A percentile compares a stretch with the other conserved stretches of the same genome.
phyloP scores from a whole-genome alignment of 192 early-diverging fungal species.

The Linnemannia schmuckeri region DNA sequence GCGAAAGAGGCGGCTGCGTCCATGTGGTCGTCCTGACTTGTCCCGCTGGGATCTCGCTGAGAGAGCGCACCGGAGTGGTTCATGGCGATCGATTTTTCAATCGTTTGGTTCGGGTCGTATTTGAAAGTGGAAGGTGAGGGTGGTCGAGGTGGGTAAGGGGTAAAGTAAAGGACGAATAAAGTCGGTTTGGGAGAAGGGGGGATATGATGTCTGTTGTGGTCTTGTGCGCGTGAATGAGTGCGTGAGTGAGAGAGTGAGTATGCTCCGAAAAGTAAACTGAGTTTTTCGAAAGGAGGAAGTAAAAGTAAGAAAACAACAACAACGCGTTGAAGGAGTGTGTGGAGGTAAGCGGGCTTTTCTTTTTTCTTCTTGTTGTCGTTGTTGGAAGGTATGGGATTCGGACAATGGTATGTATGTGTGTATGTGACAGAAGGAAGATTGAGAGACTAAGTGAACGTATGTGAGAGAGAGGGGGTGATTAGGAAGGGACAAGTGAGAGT shows the following conservation, averaged over 20 bases:
- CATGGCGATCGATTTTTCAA: neutral
- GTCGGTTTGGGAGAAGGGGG: no score
- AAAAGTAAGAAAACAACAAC: no score
- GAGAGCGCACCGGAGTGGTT: slow-evolving; percentile 13
- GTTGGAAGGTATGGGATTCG: no score
- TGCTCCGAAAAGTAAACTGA: no score
- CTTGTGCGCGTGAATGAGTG: neutral
- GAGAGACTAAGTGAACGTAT: neutral
- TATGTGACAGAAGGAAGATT: no score
- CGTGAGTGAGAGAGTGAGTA: neutral
- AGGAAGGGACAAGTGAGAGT: neutral
- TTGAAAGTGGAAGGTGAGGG: neutral
- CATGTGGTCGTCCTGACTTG: slow-evolving; percentile 22
- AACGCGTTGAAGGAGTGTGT: no score
- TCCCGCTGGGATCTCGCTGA: slow-evolving; percentile 15
- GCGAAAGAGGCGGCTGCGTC: slow-evolving; percentile 27
- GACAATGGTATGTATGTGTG: no score
- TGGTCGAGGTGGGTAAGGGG: neutral
- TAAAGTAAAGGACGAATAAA: no score
- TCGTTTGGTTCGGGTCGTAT: neutral
- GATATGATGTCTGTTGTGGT: no score
- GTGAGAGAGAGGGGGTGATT: neutral
- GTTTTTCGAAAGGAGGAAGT: no score
- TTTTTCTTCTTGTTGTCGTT: no score
- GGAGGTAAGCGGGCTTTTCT: no score